Base-by-base conservation (phyloP, 2,329 filamentous ascomycete genomes). In the Xylaria sp. region DNA sequence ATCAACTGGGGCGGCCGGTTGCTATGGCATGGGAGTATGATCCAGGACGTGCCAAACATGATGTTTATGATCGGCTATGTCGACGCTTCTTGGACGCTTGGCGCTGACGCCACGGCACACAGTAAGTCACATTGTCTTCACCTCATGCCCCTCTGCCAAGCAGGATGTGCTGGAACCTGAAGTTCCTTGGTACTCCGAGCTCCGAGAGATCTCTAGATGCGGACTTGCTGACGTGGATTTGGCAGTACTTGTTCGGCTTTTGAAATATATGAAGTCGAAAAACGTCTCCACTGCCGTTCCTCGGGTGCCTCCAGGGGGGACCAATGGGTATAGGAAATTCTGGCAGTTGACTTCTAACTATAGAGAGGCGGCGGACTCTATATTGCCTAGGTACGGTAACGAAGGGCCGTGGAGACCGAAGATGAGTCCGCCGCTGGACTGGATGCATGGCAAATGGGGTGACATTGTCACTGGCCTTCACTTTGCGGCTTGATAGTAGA, bases 11-110 rank as follows among this genome's bases (percentile, higher is more conserved):
- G 80, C 0, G 78, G 82, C 1, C 84, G 84, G 59, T 86, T 84
- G 72, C 76, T 86, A 0, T 92, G 89, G 89, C 86, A 87, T 72
- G 81, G 83, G 6, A 79, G 83, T 54, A 90, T 92, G 89, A 76
- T 92, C 0, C 83, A 90, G 70, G 86, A 86, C 56, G 78, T 91
- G 1, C 90, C 89, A 0, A 92, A 92, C 74, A 67, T 88, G 6
- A 79, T 85, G 26, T 83, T 88, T 73, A 81, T 88, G 15, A 80
- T 89, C 11, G 89, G 90, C 3, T 92, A 90, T 77, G 83, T 84
- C 33, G 85, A 88, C 48, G 84, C 84, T 0, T 84, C 85, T 0
- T 92, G 89, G 89, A 91, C 89, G 0, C 80, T 90, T 0, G 88
- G 88, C 1, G 84, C 86, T 0, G 89, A 92, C 66, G 83, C 82